Base-by-base conservation (phyloP, 1,139 yeast genomes). In the Saccharomyces hybrid region DNA sequence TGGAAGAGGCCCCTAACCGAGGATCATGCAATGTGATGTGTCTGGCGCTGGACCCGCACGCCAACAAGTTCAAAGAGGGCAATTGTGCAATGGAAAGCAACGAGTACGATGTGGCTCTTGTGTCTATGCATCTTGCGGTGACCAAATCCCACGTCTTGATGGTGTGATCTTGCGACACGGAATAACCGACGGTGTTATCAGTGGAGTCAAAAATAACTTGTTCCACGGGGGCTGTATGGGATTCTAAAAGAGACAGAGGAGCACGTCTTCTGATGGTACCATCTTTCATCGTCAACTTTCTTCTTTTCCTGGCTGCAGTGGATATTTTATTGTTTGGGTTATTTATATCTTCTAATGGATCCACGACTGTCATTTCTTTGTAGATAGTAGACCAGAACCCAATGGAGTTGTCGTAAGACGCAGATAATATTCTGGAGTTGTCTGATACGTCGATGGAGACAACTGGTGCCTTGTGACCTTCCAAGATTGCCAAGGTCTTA, bases 61-160 rank as follows among this genome's bases (percentile, higher is more conserved):
- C 96, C 52, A 95, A 75, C 56, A 93, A 76, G 60, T 85, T 82
- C 58, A 81, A 75, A 57, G 76, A 75, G 27, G 88, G 82, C 57
- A 93, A 74, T 60, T 85, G 84, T 48, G 84, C 77, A 47, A 91
- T 73, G 1, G 96, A 86, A 50, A 91, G 78, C 58, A 93, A 77
- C 7, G 98, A 85, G 72, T 81, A 90, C n/a, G 93, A 87, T 0
- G 98, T 90, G 26, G 88, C 80, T 71, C 89, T 84, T 4, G 97
- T 87, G 69, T 90, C 97, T 46, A 90, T 85, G 65, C 88, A 82
- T 60, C 88, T 79, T 16, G 86, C 76, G 5, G 97, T 89, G 23
- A 88, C 85, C 64, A 91, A 77, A 74, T 93, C 99, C 98, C 99
- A 93, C 0, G 99, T 93, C 66, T 88, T 87, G 60, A 93, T 83